Evolutionary conservation across 495 filamentous ascomycete genomes (phyloP), one percentile per base, ranked within the genome.

Genomic region (Podospora pseudocomata): DNA sequence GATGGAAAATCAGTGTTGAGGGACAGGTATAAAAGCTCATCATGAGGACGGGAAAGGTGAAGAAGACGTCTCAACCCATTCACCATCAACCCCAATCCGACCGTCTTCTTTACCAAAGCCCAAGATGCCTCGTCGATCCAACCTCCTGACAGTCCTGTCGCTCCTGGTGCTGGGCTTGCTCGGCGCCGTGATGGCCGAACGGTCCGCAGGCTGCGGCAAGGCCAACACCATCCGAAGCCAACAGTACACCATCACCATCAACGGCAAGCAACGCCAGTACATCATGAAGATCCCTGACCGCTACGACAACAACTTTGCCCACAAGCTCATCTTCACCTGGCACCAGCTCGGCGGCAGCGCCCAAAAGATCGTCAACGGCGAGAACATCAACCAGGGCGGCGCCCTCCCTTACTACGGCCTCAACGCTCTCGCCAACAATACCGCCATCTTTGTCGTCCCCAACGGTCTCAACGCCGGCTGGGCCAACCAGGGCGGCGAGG

Each of bases 381-480:
- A 75, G 61, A 60, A 73, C 70, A 54, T 58, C 58, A 73, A 73
- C 72, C 68, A 70, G 27, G 77, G 77, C 27, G 74, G 74, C n/a
- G 70, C 68, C 11, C 59, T 75, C 1, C 70, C 77, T 2, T 84
- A 77, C 66, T 84, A 85, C 72, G 81, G 82, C 60, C 68, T 84
- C 7, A 73, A 73, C 15, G 60, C 73, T 16, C 72, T 82, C 7
- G 75, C 74, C 18, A 77, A 80, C 67, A 77, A 76, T 62, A 77
- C 76, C 16, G 75, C 78, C 23, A 84, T 84, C 62, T 81, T 79
- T 54, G 80, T 85, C 19, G 76, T 77, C 2, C 83, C 83, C 16
- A 68, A 84, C 54, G 82, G 82, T n/a, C 77, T 80, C 57, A 74
- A 80, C 69, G 76, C 77, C 64, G 82, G 82, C 30, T 85, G 82